Evolutionary conservation across 1,139 yeast species (phyloP).

Genomic region (Citeromyces hawaiiensis): DNA sequence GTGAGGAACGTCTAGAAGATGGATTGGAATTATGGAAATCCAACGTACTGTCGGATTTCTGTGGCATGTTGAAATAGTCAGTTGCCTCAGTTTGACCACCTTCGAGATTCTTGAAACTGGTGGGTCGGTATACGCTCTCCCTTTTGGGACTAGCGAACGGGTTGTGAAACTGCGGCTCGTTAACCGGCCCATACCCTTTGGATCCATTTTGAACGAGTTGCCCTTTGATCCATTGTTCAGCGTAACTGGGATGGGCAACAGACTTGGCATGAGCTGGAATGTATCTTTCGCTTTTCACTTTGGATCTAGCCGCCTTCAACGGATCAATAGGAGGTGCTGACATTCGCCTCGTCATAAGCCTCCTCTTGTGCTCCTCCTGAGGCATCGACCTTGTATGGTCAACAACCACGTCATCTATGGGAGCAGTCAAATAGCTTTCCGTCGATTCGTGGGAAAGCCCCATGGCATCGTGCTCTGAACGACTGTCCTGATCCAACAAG

Average conservation of each 20-base stretch:
- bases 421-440: background rate
- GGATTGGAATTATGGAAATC: conserved; percentile 33
- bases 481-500: background rate
- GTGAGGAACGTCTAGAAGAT: conserved; percentile 56
- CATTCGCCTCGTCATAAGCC: background rate
- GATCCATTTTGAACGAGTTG: background rate
- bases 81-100: background rate
- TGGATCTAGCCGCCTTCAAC: background rate
- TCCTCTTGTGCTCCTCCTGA: background rate
- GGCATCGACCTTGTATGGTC: background rate
- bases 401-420: background rate
- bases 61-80: background rate
- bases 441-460: background rate
- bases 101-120: background rate
- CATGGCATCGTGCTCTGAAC: background rate
- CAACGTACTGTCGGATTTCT: background rate
- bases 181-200: background rate
- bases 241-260: background rate
- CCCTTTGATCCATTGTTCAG: background rate
- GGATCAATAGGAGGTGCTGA: background rate
- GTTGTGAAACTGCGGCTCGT: background rate
- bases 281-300: background rate
- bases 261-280: background rate
- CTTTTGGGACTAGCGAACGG: background rate
- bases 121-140: background rate